Evolutionary conservation across 805 yeast genomes (phyloP).

Genomic region (Saccharomycopsis oosterbeekiorum): DNA sequence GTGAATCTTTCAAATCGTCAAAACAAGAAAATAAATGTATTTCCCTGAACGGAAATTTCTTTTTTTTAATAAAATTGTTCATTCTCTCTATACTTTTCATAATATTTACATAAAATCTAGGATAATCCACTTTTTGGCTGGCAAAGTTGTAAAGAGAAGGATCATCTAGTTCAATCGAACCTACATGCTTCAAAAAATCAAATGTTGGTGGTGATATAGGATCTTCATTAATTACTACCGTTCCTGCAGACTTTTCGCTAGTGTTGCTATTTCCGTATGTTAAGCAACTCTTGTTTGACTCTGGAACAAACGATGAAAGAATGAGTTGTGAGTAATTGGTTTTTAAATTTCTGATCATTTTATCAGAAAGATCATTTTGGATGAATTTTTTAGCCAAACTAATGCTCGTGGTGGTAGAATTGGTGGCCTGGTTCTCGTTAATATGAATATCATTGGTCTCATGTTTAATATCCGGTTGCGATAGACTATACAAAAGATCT

Average conservation of each 20-base stretch:
- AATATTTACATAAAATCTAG: slow-evolving; percentile 3
- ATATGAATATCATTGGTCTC: not conserved
- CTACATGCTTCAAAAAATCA: not conserved
- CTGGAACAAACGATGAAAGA: not conserved
- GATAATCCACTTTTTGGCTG: not conserved
- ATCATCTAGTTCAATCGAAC: not conserved
- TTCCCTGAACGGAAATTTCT: slow-evolving; percentile 7
- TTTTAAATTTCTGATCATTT: not conserved
- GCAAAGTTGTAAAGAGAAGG: not conserved
- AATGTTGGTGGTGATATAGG: not conserved
- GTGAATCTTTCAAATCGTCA: slow-evolving; percentile 4
- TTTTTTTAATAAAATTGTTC: slow-evolving; percentile 1
- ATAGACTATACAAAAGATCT: not conserved
- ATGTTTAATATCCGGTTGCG: not conserved
- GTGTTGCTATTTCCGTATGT: not conserved
- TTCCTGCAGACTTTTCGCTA: not conserved
- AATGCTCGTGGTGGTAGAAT: not conserved
- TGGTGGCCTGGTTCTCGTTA: not conserved
- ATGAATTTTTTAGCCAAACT: not conserved
- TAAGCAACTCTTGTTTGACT: not conserved
- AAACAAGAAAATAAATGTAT: slow-evolving; percentile 7
- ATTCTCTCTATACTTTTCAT: slow-evolving; percentile 9
- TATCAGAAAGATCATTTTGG: not conserved
- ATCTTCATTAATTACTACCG: not conserved
- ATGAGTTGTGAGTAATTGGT: not conserved